phyloP scores from a whole-genome alignment of 495 filamentous ascomycete species.

The Echria macrotheca region DNA sequence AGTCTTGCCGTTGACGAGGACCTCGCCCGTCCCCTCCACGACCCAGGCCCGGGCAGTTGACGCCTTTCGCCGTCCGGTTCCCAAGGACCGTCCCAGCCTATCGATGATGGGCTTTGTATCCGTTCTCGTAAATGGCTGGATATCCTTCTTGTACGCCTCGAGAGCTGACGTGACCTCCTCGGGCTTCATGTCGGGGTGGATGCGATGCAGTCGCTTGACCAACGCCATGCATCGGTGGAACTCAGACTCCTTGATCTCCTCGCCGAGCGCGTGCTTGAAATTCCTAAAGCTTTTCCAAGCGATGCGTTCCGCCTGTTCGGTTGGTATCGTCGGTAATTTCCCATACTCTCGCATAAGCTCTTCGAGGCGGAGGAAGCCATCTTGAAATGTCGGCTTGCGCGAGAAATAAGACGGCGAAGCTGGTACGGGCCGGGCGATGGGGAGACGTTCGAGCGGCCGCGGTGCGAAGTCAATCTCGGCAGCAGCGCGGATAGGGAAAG shows the following conservation, averaged over 20 bases:
- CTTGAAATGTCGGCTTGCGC: slow-evolving; percentile 75
- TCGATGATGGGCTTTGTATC: slow-evolving; percentile 58
- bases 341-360: slow-evolving; percentile 63
- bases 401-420: slow-evolving; percentile 92
- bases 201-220: slow-evolving; percentile 74
- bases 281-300: slow-evolving; percentile 79
- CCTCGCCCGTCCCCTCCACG: slow-evolving; percentile 87
- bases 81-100: slow-evolving; percentile 66
- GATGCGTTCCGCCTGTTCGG: slow-evolving; percentile 63
- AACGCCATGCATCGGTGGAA: slow-evolving; percentile 70
- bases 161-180: slow-evolving; percentile 58
- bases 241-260: slow-evolving; percentile 70
- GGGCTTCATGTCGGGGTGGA: slow-evolving; percentile 75
- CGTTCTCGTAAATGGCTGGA: slow-evolving; percentile 61
- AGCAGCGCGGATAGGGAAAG: slow-evolving; percentile 19
- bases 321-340: slow-evolving; percentile 60
- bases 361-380: slow-evolving; percentile 70
- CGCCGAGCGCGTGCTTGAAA: slow-evolving; percentile 69
- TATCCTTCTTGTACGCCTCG: slow-evolving; percentile 62
- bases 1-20: slow-evolving; percentile 81
- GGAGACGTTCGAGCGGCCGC: too few relatives aligned
- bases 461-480: slow-evolving; percentile 14
- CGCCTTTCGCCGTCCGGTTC: slow-evolving; percentile 77
- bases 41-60: slow-evolving; percentile 77
- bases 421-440: slow-evolving; percentile 65